Base-by-base conservation (phyloP, 1,139 yeast species). In the Geotrichum citri-aurantii region DNA sequence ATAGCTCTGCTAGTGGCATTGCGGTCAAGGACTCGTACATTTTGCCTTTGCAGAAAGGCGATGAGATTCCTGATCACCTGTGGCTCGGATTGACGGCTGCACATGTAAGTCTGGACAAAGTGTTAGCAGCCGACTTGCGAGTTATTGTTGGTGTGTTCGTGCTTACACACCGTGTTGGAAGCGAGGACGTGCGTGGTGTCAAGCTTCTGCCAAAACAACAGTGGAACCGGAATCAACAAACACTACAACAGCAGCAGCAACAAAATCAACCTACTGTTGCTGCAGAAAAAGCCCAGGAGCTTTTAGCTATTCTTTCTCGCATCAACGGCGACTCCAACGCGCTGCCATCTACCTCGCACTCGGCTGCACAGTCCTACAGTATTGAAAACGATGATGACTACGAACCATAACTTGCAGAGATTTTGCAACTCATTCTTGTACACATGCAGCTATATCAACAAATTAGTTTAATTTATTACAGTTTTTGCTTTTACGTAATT, bases 21-120 rank as follows among this genome's bases (percentile, higher is more conserved):
- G 76, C 78, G 63, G 84, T 85, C 40, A 86, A 86, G 67, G 95
- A 87, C 68, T 78, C 85, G 1, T 88, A 87, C 69, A 64, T 88
- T 52, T 69, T 86, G 40, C 79, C 88, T 1, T 64, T 82, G 24
- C 62, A 66, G 8, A 58, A 67, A 4, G 59, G 60, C 14, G 70
- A 68, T 19, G 63, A 65, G 3, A 52, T 68, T 23, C 77, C 78
- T 6, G 64, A 58, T 17, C 48, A 58, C 52, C 40, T 60, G 31
- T 33, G 56, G 44, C 52, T 60, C 40, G 42, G 50, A 19, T 33
- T 47, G 1, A 37, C 50, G 4, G 57, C 57, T 10, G 48, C 50
- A 17, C 52, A 37, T 10, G 44, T n/a, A 1, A 23, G 37, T 23
- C 46, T 60, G 8, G 56, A 57, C 44, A 8, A 24, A 6, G 19